Base-by-base conservation (phyloP, 345 rosid species). In the Eucalyptus camaldulensis region DNA sequence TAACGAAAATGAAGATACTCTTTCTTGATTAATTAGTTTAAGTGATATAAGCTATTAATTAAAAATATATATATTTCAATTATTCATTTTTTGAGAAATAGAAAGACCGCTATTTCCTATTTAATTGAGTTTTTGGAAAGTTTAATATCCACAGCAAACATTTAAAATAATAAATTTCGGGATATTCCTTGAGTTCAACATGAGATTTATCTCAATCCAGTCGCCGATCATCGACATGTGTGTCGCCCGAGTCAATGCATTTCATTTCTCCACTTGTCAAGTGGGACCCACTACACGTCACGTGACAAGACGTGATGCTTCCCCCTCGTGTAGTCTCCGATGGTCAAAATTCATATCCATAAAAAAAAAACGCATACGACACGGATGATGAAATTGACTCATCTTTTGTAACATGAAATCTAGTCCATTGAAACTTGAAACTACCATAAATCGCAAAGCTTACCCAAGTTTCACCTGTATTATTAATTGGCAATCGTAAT, bases 41-140 rank as follows among this genome's bases (percentile, higher is more conserved):
- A 12, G 7, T 1, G 0, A 27, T 12, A 12, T 12, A 12, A 60
- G 0, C 0, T 0, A 27, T 27, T 11, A 60, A 11, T 27, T 60
- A 11, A 27, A 58, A 58, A 0, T 33, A 60, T 0, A 58, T 11
- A 60, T 5, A 1, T 60, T 27, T 27, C 0, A 12, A 27, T 27
- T 27, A 60, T 60, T 0, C 0, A 60, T 27, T 60, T 6, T 6
- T 27, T 1, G 2, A 10, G 10, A 33, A 60, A 60, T 0, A 60
- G 1, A 60, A 0, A 11, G 15, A 25, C 3, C n/a, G 0, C 3
- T 5, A 10, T 1, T 11, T 27, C 1, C 31, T 3, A 25, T 60
- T 27, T 60, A 6, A 60, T 12, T 27, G 31, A 27, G 15, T 27
- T 40, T 3, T 3, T 14, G 15, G 10, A 25, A 47, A 81, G 21